Conservation (phyloP, 2,329 filamentous ascomycete genomes). For the Fusarium sp. region DNA sequence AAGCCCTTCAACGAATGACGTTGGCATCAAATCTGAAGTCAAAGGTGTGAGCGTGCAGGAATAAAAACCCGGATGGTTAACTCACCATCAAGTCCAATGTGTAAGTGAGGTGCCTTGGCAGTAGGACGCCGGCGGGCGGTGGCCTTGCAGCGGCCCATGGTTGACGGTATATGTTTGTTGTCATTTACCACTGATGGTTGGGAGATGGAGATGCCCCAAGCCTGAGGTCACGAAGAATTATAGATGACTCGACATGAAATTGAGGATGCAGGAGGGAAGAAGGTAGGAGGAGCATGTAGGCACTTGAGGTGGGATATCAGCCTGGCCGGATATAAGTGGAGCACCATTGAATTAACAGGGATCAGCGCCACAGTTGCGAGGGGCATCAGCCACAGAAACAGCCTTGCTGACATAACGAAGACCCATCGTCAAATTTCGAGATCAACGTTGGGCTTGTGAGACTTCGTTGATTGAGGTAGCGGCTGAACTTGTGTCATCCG, state of each 20-base stretch:
- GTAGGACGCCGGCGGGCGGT: slow-evolving; percentile 9
- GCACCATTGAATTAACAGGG: slow-evolving; percentile 16
- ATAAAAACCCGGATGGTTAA: neutral
- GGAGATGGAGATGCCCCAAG: neutral
- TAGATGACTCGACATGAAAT: slow-evolving; percentile 3
- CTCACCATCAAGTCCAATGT: slow-evolving; percentile 42
- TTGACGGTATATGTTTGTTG: neutral
- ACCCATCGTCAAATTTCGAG: slow-evolving; percentile 44
- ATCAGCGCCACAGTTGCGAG: slow-evolving; percentile 21
- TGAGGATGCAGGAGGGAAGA: slow-evolving; percentile 29
- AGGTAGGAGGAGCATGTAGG: slow-evolving; percentile 23
- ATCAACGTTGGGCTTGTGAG: slow-evolving; percentile 28
- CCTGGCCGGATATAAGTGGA: slow-evolving; percentile 29
- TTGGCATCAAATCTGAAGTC: slow-evolving; percentile 40
- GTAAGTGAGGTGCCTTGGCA: neutral
- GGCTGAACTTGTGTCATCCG: slow-evolving; percentile 32
- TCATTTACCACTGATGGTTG: neutral
- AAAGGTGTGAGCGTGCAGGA: neutral
- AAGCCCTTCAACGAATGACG: slow-evolving; percentile 35
- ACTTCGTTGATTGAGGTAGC: slow-evolving; percentile 32
- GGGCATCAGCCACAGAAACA: slow-evolving; percentile 11
- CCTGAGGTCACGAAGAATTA: neutral
- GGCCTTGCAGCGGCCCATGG: slow-evolving; percentile 28
- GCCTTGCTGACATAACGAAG: slow-evolving; percentile 48
- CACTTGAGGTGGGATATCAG: slow-evolving; percentile 33